Evolutionary conservation across 2,329 filamentous ascomycete species (phyloP), one percentile per base, ranked within the genome.

Genomic region (Ceratocystis colombiana): DNA sequence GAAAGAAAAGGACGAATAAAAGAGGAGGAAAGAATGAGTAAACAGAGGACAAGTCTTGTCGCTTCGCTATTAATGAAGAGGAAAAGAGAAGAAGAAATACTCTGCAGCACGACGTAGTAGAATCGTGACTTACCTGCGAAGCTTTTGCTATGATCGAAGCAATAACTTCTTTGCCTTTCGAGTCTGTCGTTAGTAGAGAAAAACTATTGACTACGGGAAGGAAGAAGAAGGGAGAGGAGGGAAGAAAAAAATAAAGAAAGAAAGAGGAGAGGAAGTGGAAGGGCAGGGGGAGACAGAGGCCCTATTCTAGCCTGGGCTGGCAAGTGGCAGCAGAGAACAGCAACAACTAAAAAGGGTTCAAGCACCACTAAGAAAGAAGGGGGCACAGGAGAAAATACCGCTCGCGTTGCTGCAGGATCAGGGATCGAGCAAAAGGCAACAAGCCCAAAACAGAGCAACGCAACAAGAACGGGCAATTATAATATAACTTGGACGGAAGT

Each of bases 21-120:
- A 44, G 12, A 57, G 25, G 30, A 22, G 57, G 41, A 61, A 61
- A 37, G 53, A 37, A 15, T 37, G 61, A 66, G 45, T 53, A 45
- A 25, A 61, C 6, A 48, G 44, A 65, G 57, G 48, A 48, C 61
- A 53, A 10, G 25, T 10, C 33, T 30, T 65, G 62, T 15, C 37
- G 50, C 7, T n/a, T 15, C 37, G 50, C 15, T n/a, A 55, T 64
- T 59, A 62, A 57, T 44, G 37, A 45, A 33, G 44, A 44, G 30
- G 61, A 67, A 33, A 64, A 62, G 48, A 50, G 17, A 61, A 65
- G 20, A 68, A 64, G 17, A 46, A 20, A 45, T 64, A 53, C 33
- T 68, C 46, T 64, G 61, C 50, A 25, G 57, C 57, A 65, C 50
- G 37, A 67, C 22, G 37, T 33, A 5, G 30, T 48, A 22, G 28